These are phyloP conservation scores for Nannochloropsis salina DNA, from an alignment of 108 stramenopile genomes.

Conservation along the genomic window DNA sequence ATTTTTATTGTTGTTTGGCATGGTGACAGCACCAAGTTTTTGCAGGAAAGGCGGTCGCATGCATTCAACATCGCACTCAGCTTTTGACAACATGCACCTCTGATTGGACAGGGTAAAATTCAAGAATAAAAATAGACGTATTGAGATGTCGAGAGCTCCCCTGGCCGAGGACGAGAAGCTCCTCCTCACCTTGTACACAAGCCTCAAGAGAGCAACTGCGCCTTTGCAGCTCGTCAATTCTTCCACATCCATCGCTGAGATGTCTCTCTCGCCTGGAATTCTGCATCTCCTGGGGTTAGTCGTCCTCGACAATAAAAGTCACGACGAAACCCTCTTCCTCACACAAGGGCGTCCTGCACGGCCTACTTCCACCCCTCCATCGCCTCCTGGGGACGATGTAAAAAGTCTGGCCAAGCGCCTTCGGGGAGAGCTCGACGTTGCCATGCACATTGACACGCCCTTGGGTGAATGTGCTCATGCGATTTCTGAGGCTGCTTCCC, in stretches of 20 bases:
- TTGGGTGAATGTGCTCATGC: not conserved
- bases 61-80: too few relatives aligned
- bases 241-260: not conserved
- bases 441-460: not conserved
- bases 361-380: not conserved
- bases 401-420: not conserved
- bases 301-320: not conserved
- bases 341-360: not conserved
- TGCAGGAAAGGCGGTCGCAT: too few relatives aligned
- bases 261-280: not conserved
- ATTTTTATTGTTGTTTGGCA: too few relatives aligned
- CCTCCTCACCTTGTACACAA: not conserved
- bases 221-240: not conserved
- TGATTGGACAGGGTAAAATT: too few relatives aligned
- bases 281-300: not conserved
- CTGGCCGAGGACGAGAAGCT: not conserved
- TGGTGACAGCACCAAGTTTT: too few relatives aligned
- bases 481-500: not conserved
- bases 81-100: too few relatives aligned
- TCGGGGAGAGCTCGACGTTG: not conserved
- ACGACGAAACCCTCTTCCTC: slow-evolving; percentile 19
- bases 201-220: not conserved
- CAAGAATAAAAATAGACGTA: too few relatives aligned
- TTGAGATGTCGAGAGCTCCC: not conserved
- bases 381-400: not conserved